Evolutionary conservation across 2,329 filamentous ascomycete genomes (phyloP).

Genomic region (Niveomyces coronatus): DNA sequence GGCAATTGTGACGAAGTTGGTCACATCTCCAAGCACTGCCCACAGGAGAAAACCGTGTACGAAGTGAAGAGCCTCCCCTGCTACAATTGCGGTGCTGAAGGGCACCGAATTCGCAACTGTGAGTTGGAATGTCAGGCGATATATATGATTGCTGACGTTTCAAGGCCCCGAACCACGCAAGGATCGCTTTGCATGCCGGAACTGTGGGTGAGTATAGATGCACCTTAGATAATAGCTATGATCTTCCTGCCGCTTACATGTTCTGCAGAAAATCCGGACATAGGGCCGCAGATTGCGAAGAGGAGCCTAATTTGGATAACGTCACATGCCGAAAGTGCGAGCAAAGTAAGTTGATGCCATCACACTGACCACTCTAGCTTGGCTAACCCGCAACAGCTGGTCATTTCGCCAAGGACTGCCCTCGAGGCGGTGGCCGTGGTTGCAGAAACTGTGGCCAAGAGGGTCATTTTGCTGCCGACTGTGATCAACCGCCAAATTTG

Average conservation of each 20-base stretch:
- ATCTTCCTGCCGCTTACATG: slow-evolving; percentile 10
- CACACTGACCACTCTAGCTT: neutral
- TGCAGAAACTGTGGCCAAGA: slow-evolving; percentile 55
- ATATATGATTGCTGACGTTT: slow-evolving; percentile 9
- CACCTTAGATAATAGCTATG: neutral
- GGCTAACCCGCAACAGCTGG: slow-evolving; percentile 31
- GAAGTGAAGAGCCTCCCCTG: slow-evolving; percentile 43
- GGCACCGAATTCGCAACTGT: slow-evolving; percentile 63
- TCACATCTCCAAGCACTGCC: slow-evolving; percentile 50
- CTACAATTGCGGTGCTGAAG: slow-evolving; percentile 52
- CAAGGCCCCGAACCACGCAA: slow-evolving; percentile 48
- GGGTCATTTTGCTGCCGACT: slow-evolving; percentile 46
- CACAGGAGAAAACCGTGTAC: slow-evolving; percentile 43
- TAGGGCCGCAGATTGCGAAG: slow-evolving; percentile 39
- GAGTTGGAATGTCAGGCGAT: slow-evolving; percentile 19
- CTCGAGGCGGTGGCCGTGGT: slow-evolving; percentile 44
- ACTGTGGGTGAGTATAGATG: slow-evolving; percentile 42
- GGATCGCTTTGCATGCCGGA: slow-evolving; percentile 57
- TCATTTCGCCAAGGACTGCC: slow-evolving; percentile 55
- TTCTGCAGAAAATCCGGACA: slow-evolving; percentile 37
- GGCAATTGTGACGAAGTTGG: slow-evolving; percentile 54
- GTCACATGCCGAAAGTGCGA: slow-evolving; percentile 58
- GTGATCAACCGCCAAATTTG: slow-evolving; percentile 34
- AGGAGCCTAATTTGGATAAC: slow-evolving; percentile 50
- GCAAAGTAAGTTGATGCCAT: slow-evolving; percentile 37